Percentiles rank a stretch among this genome's conserved stretches.
Evolutionary conservation across 345 rosid species (phyloP).

Genomic region (Durio zibethinus): DNA sequence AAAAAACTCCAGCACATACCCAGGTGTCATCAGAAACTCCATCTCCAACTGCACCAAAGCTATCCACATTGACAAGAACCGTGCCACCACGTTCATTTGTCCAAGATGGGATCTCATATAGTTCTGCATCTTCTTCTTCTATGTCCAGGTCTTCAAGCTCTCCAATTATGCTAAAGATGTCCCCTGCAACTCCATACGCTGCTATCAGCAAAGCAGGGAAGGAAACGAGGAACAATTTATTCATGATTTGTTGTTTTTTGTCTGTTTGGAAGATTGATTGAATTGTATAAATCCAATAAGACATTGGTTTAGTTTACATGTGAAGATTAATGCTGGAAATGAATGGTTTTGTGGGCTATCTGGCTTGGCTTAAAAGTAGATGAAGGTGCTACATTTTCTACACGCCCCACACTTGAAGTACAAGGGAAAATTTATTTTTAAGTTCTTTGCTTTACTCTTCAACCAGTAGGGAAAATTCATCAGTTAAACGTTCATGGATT

Average conservation of each 20-base stretch:
- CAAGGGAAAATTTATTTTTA: slow-evolving; percentile 55
- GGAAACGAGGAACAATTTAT: slow-evolving; percentile 41
- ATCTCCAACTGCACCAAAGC: slow-evolving; percentile 88
- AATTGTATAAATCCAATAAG: slow-evolving; percentile 38
- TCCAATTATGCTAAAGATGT: slow-evolving; percentile 40
- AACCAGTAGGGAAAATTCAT: slow-evolving; percentile 36
- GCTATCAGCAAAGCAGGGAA: slow-evolving; percentile 47
- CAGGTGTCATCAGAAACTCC: slow-evolving; percentile 90
- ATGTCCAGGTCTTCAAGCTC: slow-evolving; percentile 55
- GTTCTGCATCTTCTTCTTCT: slow-evolving; percentile 47
- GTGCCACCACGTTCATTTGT: slow-evolving; percentile 53
- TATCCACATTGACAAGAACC: slow-evolving; percentile 87
- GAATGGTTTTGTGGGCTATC: slow-evolving; percentile 39
- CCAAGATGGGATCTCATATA: slow-evolving; percentile 43
- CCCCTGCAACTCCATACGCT: slow-evolving; percentile 48
- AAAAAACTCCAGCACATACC: slow-evolving; percentile 35
- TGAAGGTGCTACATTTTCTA: slow-evolving; percentile 57
- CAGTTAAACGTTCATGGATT: slow-evolving; percentile 40
- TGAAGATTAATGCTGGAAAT: slow-evolving; percentile 44
- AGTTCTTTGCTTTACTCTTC: slow-evolving; percentile 89
- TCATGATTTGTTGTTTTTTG: slow-evolving; percentile 42
- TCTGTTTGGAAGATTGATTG: slow-evolving; percentile 36
- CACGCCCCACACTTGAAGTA: slow-evolving; percentile 74
- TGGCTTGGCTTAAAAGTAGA: slow-evolving; percentile 96
- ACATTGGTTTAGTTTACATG: slow-evolving; percentile 46